These are phyloP conservation scores for Gnetum montanum DNA, from an alignment of 75 land plant genomes.

Conservation along the genomic window DNA sequence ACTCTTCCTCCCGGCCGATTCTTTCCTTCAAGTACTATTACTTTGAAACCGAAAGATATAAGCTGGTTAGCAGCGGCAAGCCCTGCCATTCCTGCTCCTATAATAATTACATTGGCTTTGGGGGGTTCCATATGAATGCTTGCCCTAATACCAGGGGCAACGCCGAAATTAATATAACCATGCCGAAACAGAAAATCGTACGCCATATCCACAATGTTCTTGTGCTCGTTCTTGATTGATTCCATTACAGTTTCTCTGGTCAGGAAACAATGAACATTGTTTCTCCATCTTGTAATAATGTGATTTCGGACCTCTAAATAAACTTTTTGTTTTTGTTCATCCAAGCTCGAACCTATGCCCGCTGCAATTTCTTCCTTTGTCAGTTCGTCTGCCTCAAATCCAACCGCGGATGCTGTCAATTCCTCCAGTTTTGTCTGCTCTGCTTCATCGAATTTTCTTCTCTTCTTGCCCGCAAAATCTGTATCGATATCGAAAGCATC, in stretches of 20 bases:
- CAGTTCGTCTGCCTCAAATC: constrained; percentile 76
- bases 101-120: constrained; percentile 52
- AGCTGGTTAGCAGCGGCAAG: constrained; percentile 85
- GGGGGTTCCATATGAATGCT: constrained; percentile 32
- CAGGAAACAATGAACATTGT: constrained; percentile 51
- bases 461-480: no score
- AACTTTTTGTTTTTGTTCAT: constrained; percentile 62
- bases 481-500: no score
- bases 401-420: constrained; percentile 73
- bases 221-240: constrained; percentile 62
- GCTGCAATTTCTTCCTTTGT: constrained; percentile 77
- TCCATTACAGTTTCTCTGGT: constrained; percentile 53
- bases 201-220: constrained; percentile 52
- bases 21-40: constrained; percentile 71
- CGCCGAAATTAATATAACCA: constrained; percentile 94
- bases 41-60: constrained; percentile 74
- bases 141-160: constrained; percentile 51
- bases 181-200: constrained; percentile 63
- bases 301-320: constrained; percentile 87
- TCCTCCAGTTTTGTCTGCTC: no score
- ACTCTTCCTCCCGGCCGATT: constrained; percentile 86
- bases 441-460: no score
- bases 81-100: constrained; percentile 93
- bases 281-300: constrained; percentile 74
- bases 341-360: constrained; percentile 48